phyloP scores from a whole-genome alignment of 2,329 filamentous ascomycete genomes.

The Aaosphaeria pasadenensis region DNA sequence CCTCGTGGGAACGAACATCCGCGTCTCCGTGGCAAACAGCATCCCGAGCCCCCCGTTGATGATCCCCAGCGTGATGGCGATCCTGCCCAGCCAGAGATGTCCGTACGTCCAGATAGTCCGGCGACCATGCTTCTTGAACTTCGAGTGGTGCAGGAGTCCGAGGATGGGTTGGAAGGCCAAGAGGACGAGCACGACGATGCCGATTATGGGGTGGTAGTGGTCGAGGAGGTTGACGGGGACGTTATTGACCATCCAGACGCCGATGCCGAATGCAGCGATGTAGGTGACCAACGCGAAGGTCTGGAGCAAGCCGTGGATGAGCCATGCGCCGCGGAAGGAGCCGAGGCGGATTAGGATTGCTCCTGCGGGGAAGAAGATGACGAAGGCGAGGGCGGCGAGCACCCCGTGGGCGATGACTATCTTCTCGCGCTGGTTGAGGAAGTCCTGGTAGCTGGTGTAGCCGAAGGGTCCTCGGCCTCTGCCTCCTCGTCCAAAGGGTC shows the following conservation, averaged over 20 bases:
- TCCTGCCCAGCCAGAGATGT: constrained; percentile 55
- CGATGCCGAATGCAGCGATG: constrained; percentile 50
- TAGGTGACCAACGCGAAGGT: constrained; percentile 47
- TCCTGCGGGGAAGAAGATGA: constrained; percentile 44
- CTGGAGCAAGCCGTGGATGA: constrained; percentile 47
- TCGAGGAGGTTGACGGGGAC: constrained; percentile 18
- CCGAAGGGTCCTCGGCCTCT: constrained; percentile 1
- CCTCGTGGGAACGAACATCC: constrained; percentile 19
- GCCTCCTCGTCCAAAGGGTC: background rate
- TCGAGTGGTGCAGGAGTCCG: constrained; percentile 50
- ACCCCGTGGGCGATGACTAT: constrained; percentile 42
- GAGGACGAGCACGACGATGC: constrained; percentile 47
- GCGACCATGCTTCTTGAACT: constrained; percentile 45
- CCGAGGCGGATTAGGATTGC: constrained; percentile 42
- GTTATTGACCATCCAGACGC: constrained; percentile 47
- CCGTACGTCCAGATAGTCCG: constrained; percentile 47
- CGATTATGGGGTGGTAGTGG: constrained; percentile 52
- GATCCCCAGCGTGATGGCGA: constrained; percentile 50
- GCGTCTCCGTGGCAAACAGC: constrained; percentile 25
- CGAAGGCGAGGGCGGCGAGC: constrained; percentile 43
- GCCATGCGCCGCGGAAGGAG: constrained; percentile 40
- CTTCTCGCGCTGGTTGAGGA: constrained; percentile 4
- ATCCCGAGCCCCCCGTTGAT: constrained; percentile 55
- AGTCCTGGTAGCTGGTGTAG: constrained; percentile 2
- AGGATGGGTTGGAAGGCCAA: constrained; percentile 55